A percentile compares a stretch with the other conserved stretches of the same genome.
Evolutionary conservation across 1,284 basidiomycete species (phyloP).

Genomic region (Trichosporon asahii): DNA sequence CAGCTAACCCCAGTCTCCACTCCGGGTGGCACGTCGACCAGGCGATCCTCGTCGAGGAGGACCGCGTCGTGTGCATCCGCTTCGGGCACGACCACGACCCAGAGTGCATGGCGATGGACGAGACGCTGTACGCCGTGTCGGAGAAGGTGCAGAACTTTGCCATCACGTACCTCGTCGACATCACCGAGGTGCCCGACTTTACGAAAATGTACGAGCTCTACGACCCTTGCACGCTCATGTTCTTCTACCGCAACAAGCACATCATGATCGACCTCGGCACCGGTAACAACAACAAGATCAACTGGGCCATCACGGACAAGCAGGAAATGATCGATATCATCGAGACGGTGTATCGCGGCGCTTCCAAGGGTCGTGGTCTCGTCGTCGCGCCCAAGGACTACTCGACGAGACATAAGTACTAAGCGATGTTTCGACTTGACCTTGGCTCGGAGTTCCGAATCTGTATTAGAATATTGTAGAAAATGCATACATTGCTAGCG

Average conservation of each 20-base stretch:
- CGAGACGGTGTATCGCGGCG: slow-evolving; percentile 96
- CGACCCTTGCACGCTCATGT: slow-evolving; percentile 94
- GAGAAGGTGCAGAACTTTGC: slow-evolving; percentile 99
- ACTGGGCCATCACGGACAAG: slow-evolving; percentile 96
- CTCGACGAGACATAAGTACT: slow-evolving; percentile 52
- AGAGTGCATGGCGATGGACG: slow-evolving; percentile 99
- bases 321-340: slow-evolving; percentile 98
- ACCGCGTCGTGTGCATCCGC: slow-evolving; percentile 88
- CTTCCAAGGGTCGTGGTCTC: slow-evolving; percentile 94
- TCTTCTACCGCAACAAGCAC: slow-evolving; percentile 97
- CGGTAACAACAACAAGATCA: slow-evolving; percentile 99
- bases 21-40: slow-evolving; percentile 98
- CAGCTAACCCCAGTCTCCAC: slow-evolving; percentile 59
- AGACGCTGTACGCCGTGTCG: slow-evolving; percentile 85
- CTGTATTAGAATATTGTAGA: neutral
- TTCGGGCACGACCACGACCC: slow-evolving; percentile 95
- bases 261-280: slow-evolving; percentile 99
- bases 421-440: slow-evolving; percentile 18
- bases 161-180: slow-evolving; percentile 92
- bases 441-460: no score
- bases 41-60: slow-evolving; percentile 96
- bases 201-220: slow-evolving; percentile 80
- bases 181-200: slow-evolving; percentile 97
- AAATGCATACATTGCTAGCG: slow-evolving; percentile 3
- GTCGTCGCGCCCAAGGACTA: slow-evolving; percentile 77